These are phyloP conservation scores for Fusarium nematophilum DNA, from an alignment of 2,329 filamentous ascomycete genomes.

Conservation along the genomic window DNA sequence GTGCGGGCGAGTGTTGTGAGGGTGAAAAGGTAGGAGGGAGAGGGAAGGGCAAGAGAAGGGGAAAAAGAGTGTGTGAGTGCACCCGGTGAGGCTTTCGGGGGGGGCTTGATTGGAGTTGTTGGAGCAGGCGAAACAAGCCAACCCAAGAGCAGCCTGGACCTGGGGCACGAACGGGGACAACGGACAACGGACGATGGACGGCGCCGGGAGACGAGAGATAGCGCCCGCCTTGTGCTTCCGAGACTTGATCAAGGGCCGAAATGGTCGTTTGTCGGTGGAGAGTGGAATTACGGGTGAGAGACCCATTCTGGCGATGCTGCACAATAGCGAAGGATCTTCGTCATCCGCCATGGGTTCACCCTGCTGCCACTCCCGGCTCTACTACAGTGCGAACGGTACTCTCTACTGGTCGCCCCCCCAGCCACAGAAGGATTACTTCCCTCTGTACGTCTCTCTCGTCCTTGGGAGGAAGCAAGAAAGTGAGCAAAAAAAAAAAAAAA, in stretches of 20 bases:
- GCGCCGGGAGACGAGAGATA: constrained; percentile 1
- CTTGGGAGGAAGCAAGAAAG: not conserved
- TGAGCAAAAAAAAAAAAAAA: not conserved
- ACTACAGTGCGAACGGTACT: not conserved
- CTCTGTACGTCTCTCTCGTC: not conserved
- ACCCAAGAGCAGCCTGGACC: constrained; percentile 1
- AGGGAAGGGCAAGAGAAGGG: constrained; percentile 6
- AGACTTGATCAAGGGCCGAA: constrained; percentile 2
- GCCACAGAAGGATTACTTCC: not conserved
- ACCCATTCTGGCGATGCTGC: constrained; percentile 8
- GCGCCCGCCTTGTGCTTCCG: constrained; percentile 2
- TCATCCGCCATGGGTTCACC: constrained; percentile 20
- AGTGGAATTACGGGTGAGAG: constrained; percentile 27
- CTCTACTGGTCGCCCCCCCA: constrained; percentile 4
- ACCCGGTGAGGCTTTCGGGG: constrained; percentile 28
- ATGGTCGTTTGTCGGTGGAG: not conserved
- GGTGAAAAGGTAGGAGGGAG: constrained; percentile 1
- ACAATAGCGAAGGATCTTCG: constrained; percentile 18
- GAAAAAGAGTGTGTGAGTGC: constrained; percentile 16
- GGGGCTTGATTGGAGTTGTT: constrained; percentile 17
- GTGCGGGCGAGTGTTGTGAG: constrained; percentile 28
- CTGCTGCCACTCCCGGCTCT: constrained; percentile 2
- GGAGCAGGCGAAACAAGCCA: constrained; percentile 23
- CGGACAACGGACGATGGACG: not conserved
- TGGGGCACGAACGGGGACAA: not conserved